Conservation (phyloP, 139 green algal genomes). For the Chlorella sorokiniana region DNA sequence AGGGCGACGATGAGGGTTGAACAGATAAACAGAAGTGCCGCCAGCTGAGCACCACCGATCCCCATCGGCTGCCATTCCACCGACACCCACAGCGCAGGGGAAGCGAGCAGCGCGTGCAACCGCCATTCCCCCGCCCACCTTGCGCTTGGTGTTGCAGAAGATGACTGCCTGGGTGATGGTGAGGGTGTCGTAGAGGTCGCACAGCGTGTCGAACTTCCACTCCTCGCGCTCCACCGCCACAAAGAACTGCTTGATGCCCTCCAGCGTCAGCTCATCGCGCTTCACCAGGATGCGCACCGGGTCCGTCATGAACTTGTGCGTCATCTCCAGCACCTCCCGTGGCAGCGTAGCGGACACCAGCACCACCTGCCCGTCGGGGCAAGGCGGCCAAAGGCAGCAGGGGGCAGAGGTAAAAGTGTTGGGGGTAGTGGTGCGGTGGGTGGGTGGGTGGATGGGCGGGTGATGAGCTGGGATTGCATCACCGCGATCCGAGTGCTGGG, state of each 20-base stretch:
- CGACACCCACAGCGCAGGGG: background rate
- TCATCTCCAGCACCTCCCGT: slow-evolving; percentile 97
- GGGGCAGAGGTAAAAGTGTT: background rate
- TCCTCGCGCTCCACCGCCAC: slow-evolving; percentile 98
- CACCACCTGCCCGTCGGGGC: slow-evolving; percentile 73
- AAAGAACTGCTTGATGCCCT: slow-evolving; percentile 99
- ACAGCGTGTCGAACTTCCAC: slow-evolving; percentile 99
- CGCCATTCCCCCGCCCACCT: slow-evolving; percentile 66
- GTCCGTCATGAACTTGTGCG: slow-evolving; percentile 99
- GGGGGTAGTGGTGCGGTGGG: too few species aligned
- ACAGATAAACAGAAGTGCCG: background rate
- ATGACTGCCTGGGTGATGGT: slow-evolving; percentile 99
- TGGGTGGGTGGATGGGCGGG: too few species aligned
- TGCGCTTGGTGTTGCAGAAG: slow-evolving; percentile 98
- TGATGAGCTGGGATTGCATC: too few species aligned
- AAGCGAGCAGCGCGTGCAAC: background rate
- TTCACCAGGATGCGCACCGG: slow-evolving; percentile 98
- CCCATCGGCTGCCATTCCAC: background rate
- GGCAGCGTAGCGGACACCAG: slow-evolving; percentile 96
- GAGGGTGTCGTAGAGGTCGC: slow-evolving; percentile 99
- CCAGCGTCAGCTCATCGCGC: slow-evolving; percentile 99
- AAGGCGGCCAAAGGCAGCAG: background rate
- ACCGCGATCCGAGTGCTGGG: too few species aligned
- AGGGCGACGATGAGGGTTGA: background rate
- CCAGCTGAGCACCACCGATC: too few species aligned